Percentiles rank a stretch among this genome's conserved stretches.
Evolutionary conservation across 768 basidiomycete genomes (phyloP).

Genomic region (Suillus cothurnatus): DNA sequence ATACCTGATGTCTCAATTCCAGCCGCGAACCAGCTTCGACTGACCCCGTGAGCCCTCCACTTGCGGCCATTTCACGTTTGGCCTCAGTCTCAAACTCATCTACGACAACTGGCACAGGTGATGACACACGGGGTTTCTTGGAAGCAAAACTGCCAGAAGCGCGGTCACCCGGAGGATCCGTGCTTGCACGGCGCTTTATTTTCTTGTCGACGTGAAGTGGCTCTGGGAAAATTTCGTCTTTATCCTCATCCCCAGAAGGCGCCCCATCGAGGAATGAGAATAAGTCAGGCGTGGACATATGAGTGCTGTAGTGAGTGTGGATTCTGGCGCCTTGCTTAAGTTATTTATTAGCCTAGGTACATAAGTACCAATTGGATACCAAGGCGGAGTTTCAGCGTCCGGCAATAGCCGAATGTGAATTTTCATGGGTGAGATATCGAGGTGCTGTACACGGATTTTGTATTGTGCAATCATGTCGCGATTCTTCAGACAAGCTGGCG

Average conservation of each 20-base stretch:
- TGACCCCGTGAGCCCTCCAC: slow-evolving; percentile 81
- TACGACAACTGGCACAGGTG: slow-evolving; percentile 75
- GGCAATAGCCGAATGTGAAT: slow-evolving; percentile 1
- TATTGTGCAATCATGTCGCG: slow-evolving; percentile 62
- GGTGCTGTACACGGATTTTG: neutral
- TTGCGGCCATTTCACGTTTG: slow-evolving; percentile 87
- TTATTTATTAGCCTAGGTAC: neutral
- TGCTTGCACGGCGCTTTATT: slow-evolving; percentile 25
- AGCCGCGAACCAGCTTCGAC: slow-evolving; percentile 68
- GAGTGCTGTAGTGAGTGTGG: neutral
- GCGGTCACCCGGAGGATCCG: slow-evolving; percentile 6
- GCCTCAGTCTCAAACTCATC: slow-evolving; percentile 97
- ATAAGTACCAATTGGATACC: neutral
- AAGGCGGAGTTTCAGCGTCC: neutral
- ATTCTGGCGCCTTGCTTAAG: neutral
- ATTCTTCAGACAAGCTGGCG: slow-evolving; percentile 85
- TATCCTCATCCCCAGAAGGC: slow-evolving; percentile 27
- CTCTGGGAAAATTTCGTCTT: slow-evolving; percentile 17
- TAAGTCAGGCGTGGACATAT: slow-evolving; percentile 24
- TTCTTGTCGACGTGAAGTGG: slow-evolving; percentile 18
- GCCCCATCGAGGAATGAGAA: slow-evolving; percentile 33
- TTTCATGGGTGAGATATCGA: neutral
- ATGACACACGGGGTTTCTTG: slow-evolving; percentile 63
- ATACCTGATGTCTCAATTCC: slow-evolving; percentile 81
- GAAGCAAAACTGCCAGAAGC: slow-evolving; percentile 35